Evolutionary conservation across 2,329 filamentous ascomycete species (phyloP).

Genomic region (Xylaria sp.): DNA sequence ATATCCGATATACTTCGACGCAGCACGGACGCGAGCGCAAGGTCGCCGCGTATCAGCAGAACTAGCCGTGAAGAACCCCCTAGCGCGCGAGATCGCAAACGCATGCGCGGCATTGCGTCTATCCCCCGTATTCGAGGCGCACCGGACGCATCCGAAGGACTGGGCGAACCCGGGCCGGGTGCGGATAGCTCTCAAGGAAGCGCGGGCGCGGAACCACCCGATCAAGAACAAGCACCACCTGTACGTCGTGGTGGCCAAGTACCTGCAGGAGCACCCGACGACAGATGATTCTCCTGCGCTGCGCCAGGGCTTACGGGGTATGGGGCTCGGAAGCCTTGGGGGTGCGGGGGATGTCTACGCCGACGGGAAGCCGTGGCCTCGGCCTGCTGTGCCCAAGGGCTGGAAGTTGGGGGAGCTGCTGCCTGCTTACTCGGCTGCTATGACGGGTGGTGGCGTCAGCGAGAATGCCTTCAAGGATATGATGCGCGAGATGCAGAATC

Average conservation of each 20-base stretch:
- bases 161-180: constrained; percentile 97
- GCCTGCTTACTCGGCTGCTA: constrained; percentile 86
- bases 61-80: constrained; percentile 82
- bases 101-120: constrained; percentile 80
- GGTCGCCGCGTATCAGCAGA: constrained; percentile 80
- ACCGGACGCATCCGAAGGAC: constrained; percentile 93
- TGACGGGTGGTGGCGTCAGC: constrained; percentile 91
- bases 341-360: constrained; percentile 73
- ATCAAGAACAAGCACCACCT: constrained; percentile 87
- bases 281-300: constrained; percentile 74
- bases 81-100: constrained; percentile 88
- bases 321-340: constrained; percentile 68
- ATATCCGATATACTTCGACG: constrained; percentile 97
- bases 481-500: constrained; percentile 86
- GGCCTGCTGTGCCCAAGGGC: constrained; percentile 80
- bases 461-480: constrained; percentile 97
- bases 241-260: constrained; percentile 80
- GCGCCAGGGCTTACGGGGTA: constrained; percentile 53
- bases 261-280: constrained; percentile 82
- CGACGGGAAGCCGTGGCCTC: constrained; percentile 73
- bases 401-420: constrained; percentile 90
- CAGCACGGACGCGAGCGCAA: constrained; percentile 75
- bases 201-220: constrained; percentile 47
- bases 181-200: constrained; percentile 75
- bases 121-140: constrained; percentile 84